These are phyloP conservation scores for Paramecium biaurelia DNA, from an alignment of 73 alveolate genomes.

Conservation along the genomic window DNA sequence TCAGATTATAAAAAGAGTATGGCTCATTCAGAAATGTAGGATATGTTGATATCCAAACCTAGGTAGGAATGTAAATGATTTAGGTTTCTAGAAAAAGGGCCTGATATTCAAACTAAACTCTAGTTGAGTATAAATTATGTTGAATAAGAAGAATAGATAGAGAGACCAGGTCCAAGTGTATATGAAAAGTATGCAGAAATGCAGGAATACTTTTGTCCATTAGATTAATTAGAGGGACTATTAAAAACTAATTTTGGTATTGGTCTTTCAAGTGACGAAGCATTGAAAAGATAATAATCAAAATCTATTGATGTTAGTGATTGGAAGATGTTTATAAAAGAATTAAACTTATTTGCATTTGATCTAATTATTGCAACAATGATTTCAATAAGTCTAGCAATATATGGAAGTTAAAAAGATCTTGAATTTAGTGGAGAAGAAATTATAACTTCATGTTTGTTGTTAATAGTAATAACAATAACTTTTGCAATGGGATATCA, in stretches of 20 bases:
- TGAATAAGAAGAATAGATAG: not conserved
- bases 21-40: slow-evolving; percentile 12
- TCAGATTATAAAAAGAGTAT: not conserved
- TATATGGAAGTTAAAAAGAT: slow-evolving; percentile 22
- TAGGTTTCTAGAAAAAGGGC: slow-evolving; percentile 31
- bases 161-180: not conserved
- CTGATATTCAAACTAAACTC: slow-evolving; percentile 7
- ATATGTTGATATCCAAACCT: not conserved
- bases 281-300: not conserved
- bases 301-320: not conserved
- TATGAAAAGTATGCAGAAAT: slow-evolving; percentile 30
- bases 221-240: not conserved
- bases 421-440: slow-evolving; percentile 28
- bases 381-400: not conserved
- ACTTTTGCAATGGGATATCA: slow-evolving; percentile 22
- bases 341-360: slow-evolving; percentile 16
- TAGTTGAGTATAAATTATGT: not conserved
- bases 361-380: not conserved
- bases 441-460: not conserved
- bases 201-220: slow-evolving; percentile 43
- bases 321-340: slow-evolving; percentile 41
- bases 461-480: not conserved
- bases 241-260: not conserved
- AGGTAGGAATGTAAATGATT: not conserved
- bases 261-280: not conserved